These are phyloP conservation scores for barley (Hordeum vulgare) DNA, from an alignment of 176 grass and related monocot species.

Conservation along the genomic window MorexV3_pseudomolecules_assembly NC_058518.1:402326257-402326756, in stretches of 20 bases:
- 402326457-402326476: not conserved
- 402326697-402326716: conserved; percentile 52
- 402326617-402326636: conserved; percentile 22
- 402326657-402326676: conserved; percentile 61
- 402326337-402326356: conserved; percentile 46
- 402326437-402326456: not conserved
- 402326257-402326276: not conserved
- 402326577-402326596: conserved; percentile 53
- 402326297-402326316: not conserved
- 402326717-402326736: conserved; percentile 77
- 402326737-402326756: conserved; percentile 59
- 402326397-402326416: not conserved
- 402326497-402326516: conserved; percentile 32
- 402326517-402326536: conserved; percentile 64
- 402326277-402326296: not conserved
- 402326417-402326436: conserved; percentile 8
- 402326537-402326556: conserved; percentile 37
- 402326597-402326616: conserved; percentile 54
- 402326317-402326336: conserved; percentile 18
- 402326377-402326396: conserved; percentile 29
- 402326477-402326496: not conserved
- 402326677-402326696: conserved; percentile 61
- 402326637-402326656: conserved; percentile 32
- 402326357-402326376: conserved; percentile 41
- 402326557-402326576: conserved; percentile 39